Base-by-base conservation (phyloP, 2,329 filamentous ascomycete genomes). In the Aspergillus bombycis region DNA sequence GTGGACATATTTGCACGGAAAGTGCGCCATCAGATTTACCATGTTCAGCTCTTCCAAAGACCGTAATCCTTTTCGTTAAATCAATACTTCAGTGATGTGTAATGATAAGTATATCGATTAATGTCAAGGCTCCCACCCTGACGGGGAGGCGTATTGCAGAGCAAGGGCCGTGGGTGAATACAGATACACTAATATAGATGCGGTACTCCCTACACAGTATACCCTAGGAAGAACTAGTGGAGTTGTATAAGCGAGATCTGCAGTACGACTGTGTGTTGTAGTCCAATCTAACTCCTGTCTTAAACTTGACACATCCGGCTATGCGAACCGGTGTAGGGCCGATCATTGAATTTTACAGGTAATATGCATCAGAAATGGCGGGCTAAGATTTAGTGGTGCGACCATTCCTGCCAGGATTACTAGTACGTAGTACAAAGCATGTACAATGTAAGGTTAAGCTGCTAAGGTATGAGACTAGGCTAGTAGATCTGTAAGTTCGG, bases 361-460 rank as follows among this genome's bases (percentile, higher is more conserved):
- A 46, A 38, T 46, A 38, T 53, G 41, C 30, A 41, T n/a, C 12
- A 14, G 23, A 45, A 23, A 26, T n/a, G 26, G 48, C 36, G 36
- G 28, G 34, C 58, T 60, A 60, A 54, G 34, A 54, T 46, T 55
- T 60, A 60, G 58, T 36, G 59, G 41, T 61, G 43, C 23, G 52
- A 57, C 38, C 28, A 21, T 48, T 52, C 26, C 46, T 30, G 54
- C 54, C 32, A 58, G 59, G 43, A 30, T 54, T 34, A 32, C 56
- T 58, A 54, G 61, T 46, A 50, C 14, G 59, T 61, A n/a, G 50
- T 56, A 58, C 61, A 53, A 48, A 48, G 43, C 43, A 52, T 57
- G 46, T 58, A 56, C 45, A 36, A 59, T 62, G 61, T 58, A 59
- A 55, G 61, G 61, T 43, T 58, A 41, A 60, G 23, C 32, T 55